Conservation (phyloP, 1,284 basidiomycete genomes). For the Heterobasidion irregulare region DNA sequence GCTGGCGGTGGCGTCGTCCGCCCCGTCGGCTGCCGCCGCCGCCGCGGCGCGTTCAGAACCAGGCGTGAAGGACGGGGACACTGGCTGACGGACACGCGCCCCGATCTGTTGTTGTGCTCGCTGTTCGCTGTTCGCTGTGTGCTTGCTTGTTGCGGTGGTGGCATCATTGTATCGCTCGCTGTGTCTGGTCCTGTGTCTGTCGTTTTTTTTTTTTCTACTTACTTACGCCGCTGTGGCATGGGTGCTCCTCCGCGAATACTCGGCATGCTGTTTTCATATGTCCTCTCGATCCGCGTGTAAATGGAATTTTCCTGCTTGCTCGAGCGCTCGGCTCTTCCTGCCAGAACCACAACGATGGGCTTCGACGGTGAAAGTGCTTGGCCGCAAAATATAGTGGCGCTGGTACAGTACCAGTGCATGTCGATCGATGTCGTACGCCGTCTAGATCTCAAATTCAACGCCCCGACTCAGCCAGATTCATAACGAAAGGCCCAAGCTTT, state of each 20-base stretch:
- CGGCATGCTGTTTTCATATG: neutral
- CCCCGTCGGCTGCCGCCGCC: conserved; percentile 30
- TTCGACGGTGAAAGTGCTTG: too few relatives aligned
- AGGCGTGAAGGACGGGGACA: conserved; percentile 68
- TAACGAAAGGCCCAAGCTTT: too few relatives aligned
- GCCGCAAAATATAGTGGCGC: too few relatives aligned
- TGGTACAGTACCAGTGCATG: too few relatives aligned
- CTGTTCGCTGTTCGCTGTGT: neutral
- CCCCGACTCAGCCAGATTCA: too few relatives aligned
- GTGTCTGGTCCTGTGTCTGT: neutral
- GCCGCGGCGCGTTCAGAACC: conserved; percentile 45
- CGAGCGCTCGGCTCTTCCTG: neutral
- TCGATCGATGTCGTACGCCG: too few relatives aligned
- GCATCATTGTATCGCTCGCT: neutral
- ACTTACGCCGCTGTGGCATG: neutral
- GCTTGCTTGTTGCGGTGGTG: neutral
- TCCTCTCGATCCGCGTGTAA: neutral
- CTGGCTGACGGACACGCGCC: conserved; percentile 33
- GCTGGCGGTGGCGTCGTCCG: conserved; percentile 27
- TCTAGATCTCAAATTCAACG: too few relatives aligned
- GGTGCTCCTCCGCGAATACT: too few relatives aligned
- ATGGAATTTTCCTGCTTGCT: neutral
- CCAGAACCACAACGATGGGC: too few relatives aligned
- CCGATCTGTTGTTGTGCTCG: neutral
- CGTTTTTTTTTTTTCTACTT: neutral